phyloP scores from a whole-genome alignment of 139 green algal genomes.

The Monoraphidium neglectum region DNA sequence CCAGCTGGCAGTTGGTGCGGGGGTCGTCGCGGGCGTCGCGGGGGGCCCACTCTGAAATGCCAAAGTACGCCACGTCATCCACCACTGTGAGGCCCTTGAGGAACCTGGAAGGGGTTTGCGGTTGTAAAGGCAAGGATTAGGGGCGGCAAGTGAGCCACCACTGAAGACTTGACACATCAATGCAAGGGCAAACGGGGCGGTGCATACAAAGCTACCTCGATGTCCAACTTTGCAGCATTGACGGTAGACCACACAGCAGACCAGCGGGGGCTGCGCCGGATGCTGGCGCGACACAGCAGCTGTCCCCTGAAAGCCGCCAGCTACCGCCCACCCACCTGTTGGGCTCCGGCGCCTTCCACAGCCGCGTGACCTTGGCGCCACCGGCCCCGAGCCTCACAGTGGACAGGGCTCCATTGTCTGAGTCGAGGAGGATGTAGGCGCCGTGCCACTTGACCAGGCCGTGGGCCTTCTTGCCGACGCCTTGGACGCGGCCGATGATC shows the following conservation, averaged over 20 bases:
- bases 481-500: conserved; percentile 18
- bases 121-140: too few species aligned
- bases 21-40: conserved; percentile 23
- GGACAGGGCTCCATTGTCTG: conserved; percentile 44
- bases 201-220: too few species aligned
- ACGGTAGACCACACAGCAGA: too few species aligned
- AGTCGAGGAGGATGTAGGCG: conserved; percentile 66
- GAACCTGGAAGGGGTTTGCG: too few species aligned
- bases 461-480: conserved; percentile 64
- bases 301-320: too few species aligned
- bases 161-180: too few species aligned
- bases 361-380: neutral
- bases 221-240: too few species aligned
- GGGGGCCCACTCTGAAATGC: conserved; percentile 44
- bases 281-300: too few species aligned
- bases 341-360: conserved; percentile 16
- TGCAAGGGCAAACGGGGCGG: too few species aligned
- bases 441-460: conserved; percentile 55
- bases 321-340: too few species aligned
- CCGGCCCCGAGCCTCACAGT: neutral
- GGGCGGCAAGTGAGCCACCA: too few species aligned
- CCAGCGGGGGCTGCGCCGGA: too few species aligned
- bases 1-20: conserved; percentile 55
- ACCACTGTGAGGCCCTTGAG: conserved; percentile 77
- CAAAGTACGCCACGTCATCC: conserved; percentile 81